Conservation (phyloP, 140 eudicot species). For the Cichorium intybus region DNA sequence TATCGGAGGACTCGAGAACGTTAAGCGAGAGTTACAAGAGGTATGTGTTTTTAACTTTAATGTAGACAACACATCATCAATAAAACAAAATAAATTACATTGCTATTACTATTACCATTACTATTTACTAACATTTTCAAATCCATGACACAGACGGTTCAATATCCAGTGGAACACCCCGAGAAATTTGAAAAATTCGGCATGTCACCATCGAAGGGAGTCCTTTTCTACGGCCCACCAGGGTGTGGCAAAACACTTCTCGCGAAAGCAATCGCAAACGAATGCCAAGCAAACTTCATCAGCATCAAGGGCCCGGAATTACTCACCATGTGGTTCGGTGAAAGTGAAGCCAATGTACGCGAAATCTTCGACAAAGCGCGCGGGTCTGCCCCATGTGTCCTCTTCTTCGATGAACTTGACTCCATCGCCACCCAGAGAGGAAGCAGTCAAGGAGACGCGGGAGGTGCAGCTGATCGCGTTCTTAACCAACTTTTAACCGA, state of each 20-base stretch:
- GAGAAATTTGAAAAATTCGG: too few species aligned
- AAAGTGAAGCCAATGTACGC: conserved; percentile 80
- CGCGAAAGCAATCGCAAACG: conserved; percentile 88
- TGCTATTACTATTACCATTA: too few species aligned
- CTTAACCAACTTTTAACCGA: conserved; percentile 64
- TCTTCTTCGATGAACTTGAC: conserved; percentile 71
- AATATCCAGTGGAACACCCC: conserved; percentile 89
- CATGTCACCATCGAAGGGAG: conserved; percentile 87
- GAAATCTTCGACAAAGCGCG: conserved; percentile 81
- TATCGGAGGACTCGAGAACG: conserved; percentile 83
- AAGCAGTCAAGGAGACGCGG: conserved; percentile 69
- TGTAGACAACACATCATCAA: too few species aligned
- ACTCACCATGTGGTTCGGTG: conserved; percentile 86
- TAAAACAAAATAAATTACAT: too few species aligned
- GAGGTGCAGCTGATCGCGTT: conserved; percentile 84
- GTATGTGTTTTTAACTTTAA: conserved; percentile 28
- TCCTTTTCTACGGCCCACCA: conserved; percentile 84
- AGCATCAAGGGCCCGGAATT: too few species aligned
- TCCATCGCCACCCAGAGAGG: conserved; percentile 88
- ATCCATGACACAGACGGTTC: too few species aligned
- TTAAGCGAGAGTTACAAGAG: conserved; percentile 87
- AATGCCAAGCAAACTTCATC: conserved; percentile 87
- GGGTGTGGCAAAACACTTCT: conserved; percentile 86
- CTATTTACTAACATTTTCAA: too few species aligned
- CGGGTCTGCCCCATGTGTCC: conserved; percentile 75